Evolutionary conservation across 2,329 filamentous ascomycete species (phyloP).

Genomic region (Tolypocladium capitatum): DNA sequence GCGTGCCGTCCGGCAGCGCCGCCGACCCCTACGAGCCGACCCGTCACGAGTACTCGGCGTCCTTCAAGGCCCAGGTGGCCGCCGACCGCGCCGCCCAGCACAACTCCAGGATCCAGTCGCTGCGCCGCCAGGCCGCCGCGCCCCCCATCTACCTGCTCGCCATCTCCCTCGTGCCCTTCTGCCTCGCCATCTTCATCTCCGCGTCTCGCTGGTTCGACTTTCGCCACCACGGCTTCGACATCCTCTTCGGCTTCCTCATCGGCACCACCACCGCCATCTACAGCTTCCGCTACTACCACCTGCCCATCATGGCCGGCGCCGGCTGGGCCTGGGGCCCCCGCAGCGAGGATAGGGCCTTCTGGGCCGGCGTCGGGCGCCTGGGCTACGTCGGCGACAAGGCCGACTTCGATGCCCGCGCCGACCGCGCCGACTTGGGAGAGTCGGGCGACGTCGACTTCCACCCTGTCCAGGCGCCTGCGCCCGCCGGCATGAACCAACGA

Average conservation of each 20-base stretch:
- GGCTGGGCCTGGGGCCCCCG: slow-evolving; percentile 86
- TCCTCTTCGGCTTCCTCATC: slow-evolving; percentile 71
- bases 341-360: slow-evolving; percentile 60
- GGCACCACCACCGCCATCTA: slow-evolving; percentile 60
- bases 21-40: slow-evolving; percentile 19
- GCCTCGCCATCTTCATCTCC: slow-evolving; percentile 66
- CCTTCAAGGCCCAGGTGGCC: slow-evolving; percentile 12
- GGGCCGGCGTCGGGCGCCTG: slow-evolving; percentile 54
- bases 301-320: slow-evolving; percentile 59
- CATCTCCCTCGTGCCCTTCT: slow-evolving; percentile 57
- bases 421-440: slow-evolving; percentile 11
- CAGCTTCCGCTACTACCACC: slow-evolving; percentile 74
- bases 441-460: slow-evolving; percentile 12
- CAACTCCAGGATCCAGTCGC: slow-evolving; percentile 20
- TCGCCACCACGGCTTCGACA: slow-evolving; percentile 85
- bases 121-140: slow-evolving; percentile 61
- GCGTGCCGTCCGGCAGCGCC: slow-evolving; percentile 36
- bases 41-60: slow-evolving; percentile 7
- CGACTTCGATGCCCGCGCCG: slow-evolving; percentile 9
- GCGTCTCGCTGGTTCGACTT: slow-evolving; percentile 79
- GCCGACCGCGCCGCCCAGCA: slow-evolving; percentile 10
- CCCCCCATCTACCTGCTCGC: slow-evolving; percentile 69
- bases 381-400: slow-evolving; percentile 36
- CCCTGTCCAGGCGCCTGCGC: not conserved
- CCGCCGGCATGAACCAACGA: slow-evolving; percentile 6